Conservation (phyloP, 2,329 filamentous ascomycete genomes). For the Zasmidium angulare region DNA sequence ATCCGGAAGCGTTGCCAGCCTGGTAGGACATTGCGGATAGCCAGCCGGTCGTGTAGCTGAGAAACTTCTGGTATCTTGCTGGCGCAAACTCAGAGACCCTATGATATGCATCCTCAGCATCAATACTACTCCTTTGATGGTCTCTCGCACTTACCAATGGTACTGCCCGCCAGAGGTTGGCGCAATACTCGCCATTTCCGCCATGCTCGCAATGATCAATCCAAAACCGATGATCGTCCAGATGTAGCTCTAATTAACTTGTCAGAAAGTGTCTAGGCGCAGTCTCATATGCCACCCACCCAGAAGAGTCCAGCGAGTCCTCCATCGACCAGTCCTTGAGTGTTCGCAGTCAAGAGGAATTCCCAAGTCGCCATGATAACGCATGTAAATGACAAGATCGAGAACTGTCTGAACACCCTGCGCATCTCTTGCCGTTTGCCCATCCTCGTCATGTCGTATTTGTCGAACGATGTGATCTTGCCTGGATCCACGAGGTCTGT, state of each 20-base stretch:
- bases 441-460: constrained; percentile 48
- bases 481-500: constrained; percentile 15
- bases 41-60: constrained; percentile 31
- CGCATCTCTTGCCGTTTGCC: constrained; percentile 51
- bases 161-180: constrained; percentile 29
- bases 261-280: background rate
- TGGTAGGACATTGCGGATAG: constrained; percentile 21
- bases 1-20: constrained; percentile 22
- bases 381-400: constrained; percentile 52
- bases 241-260: constrained; percentile 5
- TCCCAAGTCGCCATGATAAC: constrained; percentile 56
- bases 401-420: constrained; percentile 51
- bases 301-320: constrained; percentile 21
- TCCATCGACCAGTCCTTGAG: constrained; percentile 21
- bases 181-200: constrained; percentile 34
- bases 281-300: constrained; percentile 5
- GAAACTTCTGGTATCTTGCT: constrained; percentile 18
- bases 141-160: constrained; percentile 8
- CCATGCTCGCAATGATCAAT: constrained; percentile 26
- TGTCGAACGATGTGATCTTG: constrained; percentile 31
- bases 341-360: constrained; percentile 40
- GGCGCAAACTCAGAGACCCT: constrained; percentile 15
- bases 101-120: too few relatives aligned
- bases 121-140: background rate
- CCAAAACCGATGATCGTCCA: constrained; percentile 21